A percentile compares a stretch with the other conserved stretches of the same genome.
These are phyloP conservation scores for Colletotrichum siamense DNA, from an alignment of 2,329 filamentous ascomycete species.

Conservation along the genomic window DNA sequence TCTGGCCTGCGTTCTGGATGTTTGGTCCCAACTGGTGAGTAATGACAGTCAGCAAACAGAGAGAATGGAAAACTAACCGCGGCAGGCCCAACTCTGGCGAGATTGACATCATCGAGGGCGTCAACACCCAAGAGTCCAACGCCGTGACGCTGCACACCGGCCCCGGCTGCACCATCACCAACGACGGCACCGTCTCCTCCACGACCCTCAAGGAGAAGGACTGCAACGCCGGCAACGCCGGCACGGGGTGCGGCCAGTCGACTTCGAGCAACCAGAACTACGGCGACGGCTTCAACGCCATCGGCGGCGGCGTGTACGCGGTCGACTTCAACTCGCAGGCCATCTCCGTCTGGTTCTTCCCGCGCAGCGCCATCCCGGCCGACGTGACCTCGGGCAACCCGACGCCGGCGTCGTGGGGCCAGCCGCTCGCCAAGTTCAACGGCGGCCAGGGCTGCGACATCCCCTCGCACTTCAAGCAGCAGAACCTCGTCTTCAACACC, in stretches of 20 bases:
- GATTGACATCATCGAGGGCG: constrained; percentile 83
- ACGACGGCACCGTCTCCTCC: constrained; percentile 50
- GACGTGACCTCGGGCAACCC: constrained; percentile 67
- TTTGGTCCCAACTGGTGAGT: constrained; percentile 69
- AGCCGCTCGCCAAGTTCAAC: constrained; percentile 71
- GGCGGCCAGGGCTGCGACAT: constrained; percentile 75
- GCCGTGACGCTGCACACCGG: constrained; percentile 73
- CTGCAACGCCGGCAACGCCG: constrained; percentile 61
- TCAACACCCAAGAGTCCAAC: constrained; percentile 66
- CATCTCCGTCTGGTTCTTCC: constrained; percentile 86
- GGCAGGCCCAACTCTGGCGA: constrained; percentile 65
- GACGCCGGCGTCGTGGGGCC: constrained; percentile 71
- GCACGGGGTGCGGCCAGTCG: constrained; percentile 64
- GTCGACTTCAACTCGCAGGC: constrained; percentile 75
- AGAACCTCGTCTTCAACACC: constrained; percentile 82
- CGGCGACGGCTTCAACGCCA: constrained; percentile 74
- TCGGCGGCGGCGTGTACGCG: constrained; percentile 73
- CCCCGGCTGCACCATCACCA: constrained; percentile 62
- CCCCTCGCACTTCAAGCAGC: constrained; percentile 68
- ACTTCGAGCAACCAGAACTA: constrained; percentile 60
- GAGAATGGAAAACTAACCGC: neutral
- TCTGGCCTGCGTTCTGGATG: constrained; percentile 78
- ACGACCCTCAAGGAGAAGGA: constrained; percentile 52
- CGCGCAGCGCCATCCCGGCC: constrained; percentile 65
- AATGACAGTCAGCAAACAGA: neutral